Evolutionary conservation across 148 eudicot genomes (phyloP).

Genomic region (Hydrangea macrophylla): DNA sequence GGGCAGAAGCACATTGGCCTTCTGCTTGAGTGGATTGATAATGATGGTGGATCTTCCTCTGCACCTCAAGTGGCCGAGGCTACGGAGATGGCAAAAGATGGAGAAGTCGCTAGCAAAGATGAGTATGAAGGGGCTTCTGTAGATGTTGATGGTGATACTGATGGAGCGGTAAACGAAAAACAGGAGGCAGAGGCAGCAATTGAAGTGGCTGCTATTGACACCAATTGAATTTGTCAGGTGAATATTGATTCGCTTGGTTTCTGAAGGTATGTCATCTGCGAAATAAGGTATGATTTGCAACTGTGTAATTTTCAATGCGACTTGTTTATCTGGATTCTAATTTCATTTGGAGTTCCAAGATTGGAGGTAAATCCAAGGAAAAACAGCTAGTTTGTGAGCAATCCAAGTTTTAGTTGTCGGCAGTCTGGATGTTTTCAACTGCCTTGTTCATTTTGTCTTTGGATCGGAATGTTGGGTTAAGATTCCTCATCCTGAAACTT

Average conservation of each 20-base stretch:
- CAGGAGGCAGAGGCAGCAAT: no score
- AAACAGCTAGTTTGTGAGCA: no score
- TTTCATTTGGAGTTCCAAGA: neutral
- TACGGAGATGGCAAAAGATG: neutral
- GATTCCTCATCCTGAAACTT: no score
- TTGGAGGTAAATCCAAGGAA: no score
- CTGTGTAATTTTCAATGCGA: no score
- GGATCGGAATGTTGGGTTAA: no score
- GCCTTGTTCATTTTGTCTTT: no score
- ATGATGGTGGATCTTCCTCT: neutral
- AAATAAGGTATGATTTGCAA: neutral
- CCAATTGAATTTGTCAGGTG: neutral
- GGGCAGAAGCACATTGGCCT: slow-evolving; percentile 37
- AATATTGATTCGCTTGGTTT: neutral
- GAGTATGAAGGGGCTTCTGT: neutral
- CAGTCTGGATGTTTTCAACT: no score
- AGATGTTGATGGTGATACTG: no score
- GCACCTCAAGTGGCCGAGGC: neutral
- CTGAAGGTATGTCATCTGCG: no score
- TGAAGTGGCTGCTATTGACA: neutral
- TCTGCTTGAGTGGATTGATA: neutral
- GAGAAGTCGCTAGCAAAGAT: neutral
- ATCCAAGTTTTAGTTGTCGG: no score
- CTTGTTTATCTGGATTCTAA: slow-evolving; percentile 11
- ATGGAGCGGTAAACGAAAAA: no score